phyloP scores from a whole-genome alignment of 2,329 filamentous ascomycete genomes.

The Aureobasidium mangrovei region DNA sequence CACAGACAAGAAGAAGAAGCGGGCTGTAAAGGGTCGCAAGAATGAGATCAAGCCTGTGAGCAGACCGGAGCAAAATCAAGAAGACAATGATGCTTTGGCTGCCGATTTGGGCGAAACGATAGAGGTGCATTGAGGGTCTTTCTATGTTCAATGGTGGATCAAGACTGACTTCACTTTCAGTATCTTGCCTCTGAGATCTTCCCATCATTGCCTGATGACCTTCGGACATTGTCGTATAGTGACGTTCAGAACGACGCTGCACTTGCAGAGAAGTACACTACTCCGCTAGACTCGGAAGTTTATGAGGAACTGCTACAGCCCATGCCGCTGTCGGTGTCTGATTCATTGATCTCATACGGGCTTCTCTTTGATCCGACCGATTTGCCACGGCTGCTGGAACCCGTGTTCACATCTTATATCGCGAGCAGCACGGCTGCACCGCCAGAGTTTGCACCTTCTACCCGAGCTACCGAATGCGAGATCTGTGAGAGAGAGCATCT shows the following conservation, averaged over 20 bases:
- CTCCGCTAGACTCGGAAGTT: conserved; percentile 37
- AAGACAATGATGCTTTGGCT: conserved; percentile 33
- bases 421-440: conserved; percentile 50
- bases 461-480: conserved; percentile 54
- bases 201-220: conserved; percentile 49
- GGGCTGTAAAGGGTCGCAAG: conserved; percentile 32
- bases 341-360: conserved; percentile 60
- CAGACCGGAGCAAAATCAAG: conserved; percentile 15
- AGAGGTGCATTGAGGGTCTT: conserved; percentile 39
- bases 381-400: conserved; percentile 49
- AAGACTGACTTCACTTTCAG: conserved; percentile 24
- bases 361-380: conserved; percentile 45
- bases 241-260: conserved; percentile 40
- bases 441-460: conserved; percentile 46
- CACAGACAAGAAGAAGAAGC: conserved; percentile 39
- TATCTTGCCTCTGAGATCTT: conserved; percentile 68
- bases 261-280: conserved; percentile 48
- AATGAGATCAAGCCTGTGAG: conserved; percentile 31
- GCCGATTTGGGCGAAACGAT: conserved; percentile 73
- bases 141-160: background rate
- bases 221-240: conserved; percentile 55
- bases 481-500: conserved; percentile 69
- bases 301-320: conserved; percentile 41
- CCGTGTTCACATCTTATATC: conserved; percentile 57
- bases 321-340: conserved; percentile 52